These are phyloP conservation scores for Wickerhamomyces mucosus DNA, from an alignment of 805 yeast species.

Conservation along the genomic window DNA sequence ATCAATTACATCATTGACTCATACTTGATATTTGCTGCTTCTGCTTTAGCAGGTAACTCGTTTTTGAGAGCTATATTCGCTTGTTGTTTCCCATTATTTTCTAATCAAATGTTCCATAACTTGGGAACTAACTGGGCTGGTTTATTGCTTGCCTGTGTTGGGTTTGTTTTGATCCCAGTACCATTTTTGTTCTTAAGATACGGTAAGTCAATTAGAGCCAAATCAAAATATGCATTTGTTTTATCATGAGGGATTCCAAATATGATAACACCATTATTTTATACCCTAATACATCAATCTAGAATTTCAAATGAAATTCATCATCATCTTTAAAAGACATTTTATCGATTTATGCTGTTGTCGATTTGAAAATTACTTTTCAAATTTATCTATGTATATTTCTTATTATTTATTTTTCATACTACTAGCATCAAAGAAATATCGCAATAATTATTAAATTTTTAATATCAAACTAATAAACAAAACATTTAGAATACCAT, in stretches of 20 bases:
- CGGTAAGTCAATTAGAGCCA: conserved; percentile 47
- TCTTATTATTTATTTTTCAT: too few species aligned
- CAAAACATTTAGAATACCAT: too few species aligned
- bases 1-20: conserved; percentile 67
- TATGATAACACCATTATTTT: too few species aligned
- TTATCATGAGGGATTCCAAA: conserved; percentile 3
- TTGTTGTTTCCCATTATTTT: conserved; percentile 65
- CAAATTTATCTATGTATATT: too few species aligned
- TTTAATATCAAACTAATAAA: too few species aligned
- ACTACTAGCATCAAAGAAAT: too few species aligned
- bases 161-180: conserved; percentile 49
- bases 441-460: too few species aligned
- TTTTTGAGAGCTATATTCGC: conserved; percentile 61
- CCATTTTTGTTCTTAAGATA: conserved; percentile 56
- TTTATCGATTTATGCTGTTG: too few species aligned
- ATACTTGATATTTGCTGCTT: conserved; percentile 64
- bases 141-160: conserved; percentile 54
- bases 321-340: too few species aligned
- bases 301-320: too few species aligned
- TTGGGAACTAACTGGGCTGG: conserved; percentile 80
- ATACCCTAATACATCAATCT: too few species aligned
- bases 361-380: too few species aligned
- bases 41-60: conserved; percentile 69
- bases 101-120: conserved; percentile 55
- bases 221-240: conserved; percentile 47